Percentiles rank a stretch among this genome's conserved stretches.
Evolutionary conservation across 495 filamentous ascomycete species (phyloP).

Genomic region (Xylaria curta): DNA sequence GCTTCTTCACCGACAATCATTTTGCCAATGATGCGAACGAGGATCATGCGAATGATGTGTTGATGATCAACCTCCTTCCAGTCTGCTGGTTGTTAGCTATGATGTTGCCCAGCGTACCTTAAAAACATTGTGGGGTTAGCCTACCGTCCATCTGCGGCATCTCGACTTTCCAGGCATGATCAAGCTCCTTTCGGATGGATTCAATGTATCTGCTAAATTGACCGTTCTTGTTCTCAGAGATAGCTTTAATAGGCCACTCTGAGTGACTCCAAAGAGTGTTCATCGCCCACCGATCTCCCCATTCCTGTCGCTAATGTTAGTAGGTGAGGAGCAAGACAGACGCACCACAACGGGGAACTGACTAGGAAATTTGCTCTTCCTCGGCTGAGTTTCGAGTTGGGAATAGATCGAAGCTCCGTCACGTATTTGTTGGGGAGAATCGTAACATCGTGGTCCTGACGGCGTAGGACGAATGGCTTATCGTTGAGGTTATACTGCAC

Average conservation of each 20-base stretch:
- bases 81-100: not conserved
- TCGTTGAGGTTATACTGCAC: constrained; percentile 5
- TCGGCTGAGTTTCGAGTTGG: constrained; percentile 21
- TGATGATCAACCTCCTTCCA: constrained; percentile 1
- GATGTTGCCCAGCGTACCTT: too few species aligned
- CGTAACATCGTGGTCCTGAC: constrained; percentile 6
- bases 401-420: constrained; percentile 11
- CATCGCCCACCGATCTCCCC: constrained; percentile 19
- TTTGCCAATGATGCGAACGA: constrained; percentile 52
- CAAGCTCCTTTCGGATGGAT: constrained; percentile 10
- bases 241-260: constrained; percentile 1
- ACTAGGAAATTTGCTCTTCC: constrained; percentile 12
- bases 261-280: not conserved
- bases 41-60: constrained; percentile 28
- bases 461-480: constrained; percentile 14
- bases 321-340: too few species aligned
- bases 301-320: not conserved
- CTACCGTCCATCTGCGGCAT: constrained; percentile 18
- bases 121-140: not conserved
- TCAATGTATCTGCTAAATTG: constrained; percentile 23
- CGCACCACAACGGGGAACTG: not conserved
- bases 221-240: constrained; percentile 1
- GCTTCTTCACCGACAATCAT: constrained; percentile 51
- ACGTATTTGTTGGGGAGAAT: constrained; percentile 23
- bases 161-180: constrained; percentile 18